A percentile compares a stretch with the other conserved stretches of the same genome.
These are phyloP conservation scores for Candida stauntonica DNA, from an alignment of 805 yeast species.

Conservation along the genomic window DNA sequence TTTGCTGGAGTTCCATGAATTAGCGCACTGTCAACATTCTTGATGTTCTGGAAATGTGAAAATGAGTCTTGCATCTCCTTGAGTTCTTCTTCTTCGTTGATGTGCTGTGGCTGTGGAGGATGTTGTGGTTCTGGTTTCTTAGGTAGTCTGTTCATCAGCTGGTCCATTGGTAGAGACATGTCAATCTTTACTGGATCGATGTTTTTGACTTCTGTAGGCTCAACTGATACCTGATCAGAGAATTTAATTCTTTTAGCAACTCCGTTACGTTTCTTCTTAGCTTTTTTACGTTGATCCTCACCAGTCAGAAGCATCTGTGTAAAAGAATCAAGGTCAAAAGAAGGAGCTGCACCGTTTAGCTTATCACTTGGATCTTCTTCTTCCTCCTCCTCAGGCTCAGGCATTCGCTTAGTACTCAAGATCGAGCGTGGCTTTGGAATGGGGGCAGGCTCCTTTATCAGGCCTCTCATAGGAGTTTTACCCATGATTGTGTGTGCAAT, in stretches of 20 bases:
- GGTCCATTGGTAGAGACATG: constrained; percentile 72
- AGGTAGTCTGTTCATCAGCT: constrained; percentile 49
- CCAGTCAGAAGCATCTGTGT: constrained; percentile 84
- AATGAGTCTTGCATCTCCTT: constrained; percentile 73
- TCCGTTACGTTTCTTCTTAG: constrained; percentile 31
- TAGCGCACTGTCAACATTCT: constrained; percentile 70
- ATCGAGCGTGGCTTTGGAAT: constrained; percentile 81
- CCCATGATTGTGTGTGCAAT: constrained; percentile 66
- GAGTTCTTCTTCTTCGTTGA: constrained; percentile 66
- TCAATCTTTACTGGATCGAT: constrained; percentile 40
- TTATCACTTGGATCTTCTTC: constrained; percentile 21
- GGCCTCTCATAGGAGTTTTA: constrained; percentile 45
- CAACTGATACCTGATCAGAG: constrained; percentile 50
- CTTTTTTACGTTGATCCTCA: constrained; percentile 46
- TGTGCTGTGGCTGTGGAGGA: constrained; percentile 35
- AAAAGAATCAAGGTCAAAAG: constrained; percentile 79
- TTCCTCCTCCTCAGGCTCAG: constrained; percentile 37
- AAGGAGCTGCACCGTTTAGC: constrained; percentile 16
- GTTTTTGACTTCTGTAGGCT: constrained; percentile 11
- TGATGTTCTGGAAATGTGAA: constrained; percentile 68
- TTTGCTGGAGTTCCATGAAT: constrained; percentile 65
- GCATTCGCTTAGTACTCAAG: constrained; percentile 52
- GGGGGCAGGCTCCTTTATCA: constrained; percentile 53
- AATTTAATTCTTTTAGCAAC: constrained; percentile 61
- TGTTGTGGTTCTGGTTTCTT: constrained; percentile 30